Conservation (phyloP, 345 rosid species). For the Excoecaria cochinchinensis region DNA sequence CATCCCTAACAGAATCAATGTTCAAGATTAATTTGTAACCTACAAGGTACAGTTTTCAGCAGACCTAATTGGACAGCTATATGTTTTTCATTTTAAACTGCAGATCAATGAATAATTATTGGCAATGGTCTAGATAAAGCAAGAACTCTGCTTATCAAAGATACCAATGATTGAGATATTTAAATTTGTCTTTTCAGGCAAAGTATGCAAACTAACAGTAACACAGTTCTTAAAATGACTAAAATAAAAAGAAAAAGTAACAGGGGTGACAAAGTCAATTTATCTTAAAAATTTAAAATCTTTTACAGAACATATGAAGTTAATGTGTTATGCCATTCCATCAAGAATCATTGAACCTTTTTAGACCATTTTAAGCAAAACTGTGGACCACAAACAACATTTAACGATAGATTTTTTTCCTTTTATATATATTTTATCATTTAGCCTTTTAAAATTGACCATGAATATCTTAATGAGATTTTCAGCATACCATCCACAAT, state of each 20-base stretch:
- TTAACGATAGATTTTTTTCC: background rate
- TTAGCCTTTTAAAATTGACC: background rate
- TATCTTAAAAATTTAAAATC: too few relatives aligned
- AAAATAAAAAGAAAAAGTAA: too few relatives aligned
- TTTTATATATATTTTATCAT: background rate
- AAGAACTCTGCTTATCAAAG: background rate
- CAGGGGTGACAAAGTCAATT: too few relatives aligned
- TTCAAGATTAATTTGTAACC: too few relatives aligned
- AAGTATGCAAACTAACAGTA: background rate
- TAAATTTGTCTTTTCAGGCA: background rate
- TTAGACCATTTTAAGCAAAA: too few relatives aligned
- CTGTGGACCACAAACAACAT: background rate
- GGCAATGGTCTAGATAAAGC: background rate
- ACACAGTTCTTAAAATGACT: too few relatives aligned
- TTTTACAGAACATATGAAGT: too few relatives aligned
- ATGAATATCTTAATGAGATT: background rate
- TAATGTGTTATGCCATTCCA: too few relatives aligned
- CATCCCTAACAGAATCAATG: background rate
- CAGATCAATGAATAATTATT: too few relatives aligned
- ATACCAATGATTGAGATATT: background rate
- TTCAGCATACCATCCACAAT: background rate
- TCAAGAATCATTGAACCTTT: too few relatives aligned
- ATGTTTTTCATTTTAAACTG: background rate
- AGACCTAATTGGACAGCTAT: background rate
- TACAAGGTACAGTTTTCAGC: background rate